A percentile compares a stretch with the other conserved stretches of the same genome.
phyloP scores from a whole-genome alignment of 306 rosid genomes.

The Adenanthera pavonina region DNA sequence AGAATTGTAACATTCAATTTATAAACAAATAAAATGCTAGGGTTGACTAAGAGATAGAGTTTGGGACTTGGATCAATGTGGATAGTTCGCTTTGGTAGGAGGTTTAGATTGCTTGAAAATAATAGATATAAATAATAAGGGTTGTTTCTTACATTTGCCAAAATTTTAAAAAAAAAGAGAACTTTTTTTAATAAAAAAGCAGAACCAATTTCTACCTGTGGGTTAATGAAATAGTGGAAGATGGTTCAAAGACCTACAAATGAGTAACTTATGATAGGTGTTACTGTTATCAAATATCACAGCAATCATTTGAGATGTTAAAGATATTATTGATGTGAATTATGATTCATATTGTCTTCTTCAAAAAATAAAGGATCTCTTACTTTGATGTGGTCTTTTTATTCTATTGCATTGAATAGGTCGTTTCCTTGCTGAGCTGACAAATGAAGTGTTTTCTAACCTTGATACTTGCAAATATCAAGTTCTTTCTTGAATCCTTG shows the following conservation, averaged over 20 bases:
- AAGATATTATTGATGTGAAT: not conserved
- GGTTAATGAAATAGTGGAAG: conserved; percentile 28
- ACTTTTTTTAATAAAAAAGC: too few species aligned
- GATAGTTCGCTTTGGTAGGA: not conserved
- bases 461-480: conserved; percentile 64
- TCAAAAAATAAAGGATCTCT: not conserved
- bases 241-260: too few species aligned
- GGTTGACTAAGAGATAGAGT: not conserved
- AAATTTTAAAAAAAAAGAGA: too few species aligned
- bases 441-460: conserved; percentile 78
- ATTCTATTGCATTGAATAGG: conserved; percentile 46
- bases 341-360: not conserved
- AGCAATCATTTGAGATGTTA: not conserved
- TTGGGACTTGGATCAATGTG: conserved; percentile 16
- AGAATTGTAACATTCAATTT: not conserved
- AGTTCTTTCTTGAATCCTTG: too few species aligned
- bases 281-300: not conserved
- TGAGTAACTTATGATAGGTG: not conserved
- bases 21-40: too few species aligned
- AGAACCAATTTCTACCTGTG: not conserved
- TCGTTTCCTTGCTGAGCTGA: conserved; percentile 81
- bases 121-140: too few species aligned
- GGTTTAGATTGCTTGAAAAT: too few species aligned
- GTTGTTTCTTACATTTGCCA: not conserved
- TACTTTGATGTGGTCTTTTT: not conserved